These are phyloP conservation scores for Gillenia trifoliata DNA, from an alignment of 306 rosid species.

Conservation along the genomic window DNA sequence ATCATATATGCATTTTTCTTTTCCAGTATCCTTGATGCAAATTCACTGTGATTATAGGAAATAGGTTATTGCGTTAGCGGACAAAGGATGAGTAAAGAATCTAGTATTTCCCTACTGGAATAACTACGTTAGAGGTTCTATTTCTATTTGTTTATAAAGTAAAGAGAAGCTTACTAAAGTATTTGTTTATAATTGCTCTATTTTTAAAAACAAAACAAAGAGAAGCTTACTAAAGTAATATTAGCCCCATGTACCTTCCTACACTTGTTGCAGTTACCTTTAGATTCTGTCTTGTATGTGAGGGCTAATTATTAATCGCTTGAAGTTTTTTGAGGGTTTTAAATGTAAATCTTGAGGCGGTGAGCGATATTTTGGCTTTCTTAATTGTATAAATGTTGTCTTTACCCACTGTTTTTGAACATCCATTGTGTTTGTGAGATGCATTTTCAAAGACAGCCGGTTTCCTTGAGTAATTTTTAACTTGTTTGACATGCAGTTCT, in stretches of 20 bases:
- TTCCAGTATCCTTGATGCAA: neutral
- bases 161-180: too few relatives aligned
- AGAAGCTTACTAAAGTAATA: neutral
- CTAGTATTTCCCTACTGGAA: neutral
- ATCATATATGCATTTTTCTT: neutral
- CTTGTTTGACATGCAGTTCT: conserved; percentile 85
- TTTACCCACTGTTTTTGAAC: neutral
- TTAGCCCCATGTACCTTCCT: neutral
- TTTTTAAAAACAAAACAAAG: too few relatives aligned
- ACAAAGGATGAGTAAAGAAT: neutral
- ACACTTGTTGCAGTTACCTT: neutral
- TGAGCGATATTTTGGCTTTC: neutral
- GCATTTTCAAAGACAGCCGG: conserved; percentile 9
- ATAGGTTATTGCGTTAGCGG: neutral
- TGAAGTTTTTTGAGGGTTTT: neutral
- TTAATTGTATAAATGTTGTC: neutral
- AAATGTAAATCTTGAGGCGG: neutral
- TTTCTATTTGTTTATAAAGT: neutral
- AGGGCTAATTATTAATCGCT: neutral
- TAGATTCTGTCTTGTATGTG: neutral
- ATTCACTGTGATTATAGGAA: neutral
- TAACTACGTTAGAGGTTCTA: neutral
- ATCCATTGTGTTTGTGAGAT: neutral
- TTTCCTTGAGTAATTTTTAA: conserved; percentile 50
- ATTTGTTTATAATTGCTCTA: too few relatives aligned